A percentile compares a stretch with the other conserved stretches of the same genome.
Evolutionary conservation across 2,329 filamentous ascomycete species (phyloP).

Genomic region (Fusarium nisikadoi): DNA sequence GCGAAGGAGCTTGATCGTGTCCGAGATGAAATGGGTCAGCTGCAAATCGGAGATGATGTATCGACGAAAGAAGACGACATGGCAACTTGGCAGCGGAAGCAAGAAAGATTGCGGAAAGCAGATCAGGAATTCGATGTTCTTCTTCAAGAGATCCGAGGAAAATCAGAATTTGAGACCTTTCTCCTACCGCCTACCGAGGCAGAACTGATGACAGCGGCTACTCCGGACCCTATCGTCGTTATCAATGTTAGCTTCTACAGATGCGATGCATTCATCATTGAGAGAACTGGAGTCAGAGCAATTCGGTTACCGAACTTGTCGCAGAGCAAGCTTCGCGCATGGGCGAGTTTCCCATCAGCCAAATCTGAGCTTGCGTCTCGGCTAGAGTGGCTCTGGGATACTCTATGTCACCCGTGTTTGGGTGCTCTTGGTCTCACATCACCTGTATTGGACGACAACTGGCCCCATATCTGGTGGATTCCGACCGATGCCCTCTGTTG

Average conservation of each 20-base stretch:
- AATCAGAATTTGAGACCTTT: not conserved
- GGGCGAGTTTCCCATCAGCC: not conserved
- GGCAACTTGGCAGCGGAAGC: not conserved
- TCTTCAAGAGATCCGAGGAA: accelerated
- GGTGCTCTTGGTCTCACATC: accelerated
- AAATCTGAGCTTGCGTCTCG: not conserved
- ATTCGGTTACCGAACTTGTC: not conserved
- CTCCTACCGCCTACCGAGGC: not conserved
- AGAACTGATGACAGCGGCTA: not conserved
- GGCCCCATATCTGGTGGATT: not conserved
- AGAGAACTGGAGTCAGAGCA: not conserved
- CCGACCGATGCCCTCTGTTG: not conserved
- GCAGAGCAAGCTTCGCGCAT: not conserved
- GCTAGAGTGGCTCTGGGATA: not conserved
- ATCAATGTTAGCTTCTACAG: not conserved
- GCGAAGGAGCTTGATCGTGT: not conserved
- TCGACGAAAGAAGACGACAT: accelerated
- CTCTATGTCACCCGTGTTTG: not conserved
- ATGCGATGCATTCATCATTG: not conserved
- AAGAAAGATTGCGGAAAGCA: not conserved
- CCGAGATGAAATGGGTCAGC: not conserved
- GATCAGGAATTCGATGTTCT: not conserved
- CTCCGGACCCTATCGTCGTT: not conserved
- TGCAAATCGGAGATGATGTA: accelerated
- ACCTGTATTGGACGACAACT: not conserved